Evolutionary conservation across 2,329 filamentous ascomycete species (phyloP).

Genomic region (Rutstroemia sydowiana): DNA sequence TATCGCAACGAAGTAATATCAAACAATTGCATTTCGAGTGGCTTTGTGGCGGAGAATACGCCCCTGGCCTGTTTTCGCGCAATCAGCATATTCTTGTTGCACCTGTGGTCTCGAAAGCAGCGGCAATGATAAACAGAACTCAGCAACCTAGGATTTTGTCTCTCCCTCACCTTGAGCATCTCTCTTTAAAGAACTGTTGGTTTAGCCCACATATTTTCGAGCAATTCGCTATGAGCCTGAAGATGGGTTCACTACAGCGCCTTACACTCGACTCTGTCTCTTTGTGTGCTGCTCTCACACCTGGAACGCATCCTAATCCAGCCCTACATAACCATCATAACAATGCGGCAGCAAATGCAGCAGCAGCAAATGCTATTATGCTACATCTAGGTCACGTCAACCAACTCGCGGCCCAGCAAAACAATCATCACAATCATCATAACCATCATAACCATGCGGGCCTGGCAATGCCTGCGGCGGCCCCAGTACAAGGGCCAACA

Average conservation of each 20-base stretch:
- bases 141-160: constrained; percentile 33
- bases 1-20: constrained; percentile 43
- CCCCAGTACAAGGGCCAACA: too few species aligned
- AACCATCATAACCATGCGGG: too few species aligned
- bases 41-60: constrained; percentile 60
- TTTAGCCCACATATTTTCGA: constrained; percentile 50
- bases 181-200: constrained; percentile 65
- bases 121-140: constrained; percentile 26
- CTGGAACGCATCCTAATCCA: constrained; percentile 15
- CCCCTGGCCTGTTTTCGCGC: constrained; percentile 51
- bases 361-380: constrained; percentile 3
- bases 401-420: too few species aligned
- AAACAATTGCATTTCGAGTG: constrained; percentile 58
- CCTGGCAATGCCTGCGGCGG: too few species aligned
- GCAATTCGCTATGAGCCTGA: constrained; percentile 43
- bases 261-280: constrained; percentile 59
- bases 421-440: too few species aligned
- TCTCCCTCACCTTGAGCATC: constrained; percentile 48
- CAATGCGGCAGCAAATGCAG: too few species aligned
- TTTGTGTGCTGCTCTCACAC: constrained; percentile 42
- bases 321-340: constrained; percentile 8
- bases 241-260: constrained; percentile 40
- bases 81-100: constrained; percentile 57
- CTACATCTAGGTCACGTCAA: neutral
- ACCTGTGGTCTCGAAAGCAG: constrained; percentile 38